Percentiles rank a stretch among this genome's conserved stretches.
These are phyloP conservation scores for Porphyrellus sp. DNA, from an alignment of 1,284 basidiomycete species.

Conservation along the genomic window DNA sequence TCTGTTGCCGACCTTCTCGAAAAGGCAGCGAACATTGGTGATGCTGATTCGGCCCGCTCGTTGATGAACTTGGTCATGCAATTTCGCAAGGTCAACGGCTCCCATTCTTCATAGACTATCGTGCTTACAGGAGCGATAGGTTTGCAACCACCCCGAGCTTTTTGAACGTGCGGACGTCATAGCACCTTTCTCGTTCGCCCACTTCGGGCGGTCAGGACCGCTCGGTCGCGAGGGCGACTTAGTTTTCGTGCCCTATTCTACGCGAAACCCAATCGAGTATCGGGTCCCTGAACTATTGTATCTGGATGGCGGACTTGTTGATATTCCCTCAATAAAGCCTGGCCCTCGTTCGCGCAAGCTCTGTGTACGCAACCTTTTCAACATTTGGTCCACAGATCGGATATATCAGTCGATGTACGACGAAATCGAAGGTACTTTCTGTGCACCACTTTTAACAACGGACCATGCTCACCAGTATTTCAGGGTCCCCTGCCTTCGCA, in stretches of 20 bases:
- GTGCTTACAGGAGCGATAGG: conserved; percentile 43
- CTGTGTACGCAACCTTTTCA: conserved; percentile 73
- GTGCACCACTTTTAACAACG: not conserved
- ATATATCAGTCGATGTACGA: conserved; percentile 71
- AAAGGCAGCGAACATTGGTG: conserved; percentile 86
- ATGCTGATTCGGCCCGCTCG: conserved; percentile 87
- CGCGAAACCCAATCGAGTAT: conserved; percentile 83
- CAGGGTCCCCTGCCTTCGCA: conserved; percentile 59
- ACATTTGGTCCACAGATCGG: conserved; percentile 88
- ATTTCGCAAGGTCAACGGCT: conserved; percentile 80
- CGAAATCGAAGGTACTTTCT: conserved; percentile 48
- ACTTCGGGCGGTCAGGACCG: conserved; percentile 80
- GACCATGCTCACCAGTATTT: conserved; percentile 6
- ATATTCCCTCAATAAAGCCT: conserved; percentile 61
- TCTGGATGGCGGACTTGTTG: conserved; percentile 73
- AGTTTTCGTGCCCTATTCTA: conserved; percentile 81
- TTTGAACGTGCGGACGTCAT: conserved; percentile 97
- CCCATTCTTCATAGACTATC: not conserved
- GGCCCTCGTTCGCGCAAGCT: conserved; percentile 57
- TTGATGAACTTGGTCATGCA: conserved; percentile 99
- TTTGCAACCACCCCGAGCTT: conserved; percentile 98
- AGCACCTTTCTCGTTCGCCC: conserved; percentile 87
- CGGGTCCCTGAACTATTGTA: conserved; percentile 77
- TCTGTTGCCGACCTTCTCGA: conserved; percentile 94
- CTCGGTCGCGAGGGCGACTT: conserved; percentile 84